Evolutionary conservation across 306 rosid genomes (phyloP), one percentile per base, ranked within the genome.

Genomic region (Parietaria judaica): DNA sequence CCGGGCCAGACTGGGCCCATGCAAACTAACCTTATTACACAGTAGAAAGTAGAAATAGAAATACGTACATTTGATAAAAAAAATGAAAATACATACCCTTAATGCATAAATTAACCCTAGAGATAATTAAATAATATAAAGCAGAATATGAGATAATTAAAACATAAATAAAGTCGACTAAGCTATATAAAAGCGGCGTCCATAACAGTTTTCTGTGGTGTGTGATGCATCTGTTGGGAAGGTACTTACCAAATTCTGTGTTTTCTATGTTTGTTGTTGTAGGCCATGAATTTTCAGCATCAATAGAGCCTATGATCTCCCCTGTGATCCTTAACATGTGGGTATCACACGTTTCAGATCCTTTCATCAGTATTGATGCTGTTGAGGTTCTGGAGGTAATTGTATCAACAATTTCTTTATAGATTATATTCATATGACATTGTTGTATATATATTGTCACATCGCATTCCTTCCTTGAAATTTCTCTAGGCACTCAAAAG

Each of bases 341-440:
- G 98, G 95, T 88, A 49, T 67, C 81, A 46, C 87, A 91, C 61
- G 71, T 91, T 69, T 83, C 80, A n/a, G 98, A 91, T 74, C 98
- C 98, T 79, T 91, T 88, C 69, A 86, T 85, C 77, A 79, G 96
- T 71, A 82, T 86, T 77, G 96, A 88, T 78, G 85, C 90, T 63
- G 81, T 91, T 70, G 98, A 91, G 68, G 89, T 88, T 83, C 82
- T 91, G 44, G 98, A 88, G 98, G 98, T 88, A 85, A 70, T 36
- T 65, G 46, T 60, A 65, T 43, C 38, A n/a, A 45, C 65, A 47
- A 31, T 55, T 48, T 61, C 54, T 53, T 3, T 51, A 55, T 43
- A 41, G 2, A 41, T 52, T 54, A 39, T 62, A 36, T 45, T 31
- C n/a, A 4, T 38, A n/a, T 23, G 58, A 37, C 10, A 8, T 10